phyloP scores from a whole-genome alignment of 225 moss, liverwort and hornwort species.

The Takakia lepidozioides region DNA sequence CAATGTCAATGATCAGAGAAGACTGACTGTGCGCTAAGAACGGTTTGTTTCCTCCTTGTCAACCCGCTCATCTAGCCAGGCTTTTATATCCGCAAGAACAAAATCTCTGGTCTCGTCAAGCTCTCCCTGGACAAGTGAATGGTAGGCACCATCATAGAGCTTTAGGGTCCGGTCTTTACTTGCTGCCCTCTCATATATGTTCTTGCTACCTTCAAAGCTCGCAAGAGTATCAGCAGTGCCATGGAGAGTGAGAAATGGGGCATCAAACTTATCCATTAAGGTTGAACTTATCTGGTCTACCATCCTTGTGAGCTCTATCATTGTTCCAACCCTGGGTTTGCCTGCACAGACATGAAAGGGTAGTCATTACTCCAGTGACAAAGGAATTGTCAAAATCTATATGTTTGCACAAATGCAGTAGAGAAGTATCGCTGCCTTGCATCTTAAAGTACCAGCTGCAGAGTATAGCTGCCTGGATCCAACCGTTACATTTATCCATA shows the following conservation, averaged over 20 bases:
- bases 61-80: constrained; percentile 58
- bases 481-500: no score
- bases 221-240: constrained; percentile 53
- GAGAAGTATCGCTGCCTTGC: no score
- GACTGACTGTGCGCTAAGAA: no score
- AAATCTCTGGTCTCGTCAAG: constrained; percentile 23
- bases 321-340: constrained; percentile 56
- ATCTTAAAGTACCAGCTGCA: no score
- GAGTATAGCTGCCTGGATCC: no score
- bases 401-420: no score
- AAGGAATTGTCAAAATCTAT: no score
- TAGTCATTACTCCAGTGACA: no score
- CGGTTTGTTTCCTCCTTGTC: constrained; percentile 13
- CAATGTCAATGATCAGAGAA: no score
- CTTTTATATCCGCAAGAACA: constrained; percentile 42
- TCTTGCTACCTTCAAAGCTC: constrained; percentile 27
- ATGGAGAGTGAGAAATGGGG: constrained; percentile 44
- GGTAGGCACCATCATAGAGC: constrained; percentile 50
- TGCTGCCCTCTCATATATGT: constrained; percentile 33
- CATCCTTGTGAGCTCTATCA: constrained; percentile 47
- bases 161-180: constrained; percentile 39
- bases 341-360: constrained; percentile 17
- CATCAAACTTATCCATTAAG: constrained; percentile 35
- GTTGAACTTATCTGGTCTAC: constrained; percentile 25
- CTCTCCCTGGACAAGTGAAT: constrained; percentile 64